Conservation (phyloP, 495 filamentous ascomycete species). For the Filosporella fistucella region DNA sequence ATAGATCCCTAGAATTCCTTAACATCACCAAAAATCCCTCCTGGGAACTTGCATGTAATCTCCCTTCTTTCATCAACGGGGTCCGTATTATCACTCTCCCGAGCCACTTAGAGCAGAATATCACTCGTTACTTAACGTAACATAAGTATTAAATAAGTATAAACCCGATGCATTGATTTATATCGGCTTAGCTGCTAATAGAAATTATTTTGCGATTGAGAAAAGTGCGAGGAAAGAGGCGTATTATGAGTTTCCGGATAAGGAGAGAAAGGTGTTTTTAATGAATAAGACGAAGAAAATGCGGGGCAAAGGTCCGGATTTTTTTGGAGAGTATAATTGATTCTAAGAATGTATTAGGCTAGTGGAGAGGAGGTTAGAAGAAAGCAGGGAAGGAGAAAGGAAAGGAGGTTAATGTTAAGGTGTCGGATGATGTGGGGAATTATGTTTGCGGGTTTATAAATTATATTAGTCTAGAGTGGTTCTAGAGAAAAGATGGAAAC, state of each 20-base stretch:
- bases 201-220: conserved; percentile 24
- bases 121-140: conserved; percentile 19
- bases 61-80: too few species aligned
- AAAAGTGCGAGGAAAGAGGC: conserved; percentile 22
- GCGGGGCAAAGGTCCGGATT: conserved; percentile 22
- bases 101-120: conserved; percentile 20
- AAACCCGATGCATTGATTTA: conserved; percentile 26
- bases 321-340: conserved; percentile 18
- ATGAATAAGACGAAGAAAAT: conserved; percentile 23
- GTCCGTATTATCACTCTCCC: conserved; percentile 17
- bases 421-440: conserved; percentile 27
- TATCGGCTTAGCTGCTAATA: conserved; percentile 23
- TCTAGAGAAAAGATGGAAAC: neutral
- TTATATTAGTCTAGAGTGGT: conserved; percentile 20
- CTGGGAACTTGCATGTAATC: conserved; percentile 12
- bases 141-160: conserved; percentile 19
- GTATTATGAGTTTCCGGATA: conserved; percentile 29
- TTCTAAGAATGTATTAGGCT: conserved; percentile 17
- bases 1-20: conserved; percentile 7
- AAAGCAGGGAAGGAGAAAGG: neutral
- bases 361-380: too few species aligned
- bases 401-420: conserved; percentile 16
- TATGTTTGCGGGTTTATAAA: conserved; percentile 30
- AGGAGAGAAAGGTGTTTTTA: conserved; percentile 21
- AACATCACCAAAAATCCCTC: conserved; percentile 19